Base-by-base conservation (phyloP, 495 filamentous ascomycete genomes). In the Acidomyces sp. region DNA sequence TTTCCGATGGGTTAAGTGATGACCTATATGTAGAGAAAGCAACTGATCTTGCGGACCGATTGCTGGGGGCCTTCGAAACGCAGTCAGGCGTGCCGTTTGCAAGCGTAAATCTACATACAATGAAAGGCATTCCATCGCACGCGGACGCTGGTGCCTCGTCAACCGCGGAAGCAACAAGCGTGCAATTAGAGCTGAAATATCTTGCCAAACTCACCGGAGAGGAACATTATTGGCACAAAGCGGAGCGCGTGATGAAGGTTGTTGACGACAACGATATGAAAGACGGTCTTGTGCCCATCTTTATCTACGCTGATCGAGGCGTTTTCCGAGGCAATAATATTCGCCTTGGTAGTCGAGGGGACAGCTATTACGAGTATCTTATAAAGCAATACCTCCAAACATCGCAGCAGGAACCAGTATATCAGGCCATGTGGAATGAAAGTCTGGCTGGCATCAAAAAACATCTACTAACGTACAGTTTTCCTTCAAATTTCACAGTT, bases 181-280 rank as follows among this genome's bases (percentile, higher is more conserved):
- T 96, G 31, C 90, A 99, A 62, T 71, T 99, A 10, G 90, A 99
- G 61, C 81, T 95, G 69, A 99, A 99, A 54, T 99, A 99, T 54
- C 70, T 99, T 15, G 82, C 90, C 32, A 92, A 92, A 55, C 65
- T 99, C 42, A 96, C 86, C 0, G 92, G 90, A 13, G 90, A 99
- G 60, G 75, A 77, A 11, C 69, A 82, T 39, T 95, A 86, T 53
- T 97, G 90, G 90, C 73, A 78, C 33, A 75, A 77, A 49, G 86
- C 79, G 11, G 92, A 96, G 61, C 83, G 80, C 46, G 85, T 92
- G 0, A 95, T 99, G 62, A 53, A 94, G 56, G 71, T 90, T 7
- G 74, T 95, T 10, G 90, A 96, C 51, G 72, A 77, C 41, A 83
- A 88, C 51, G 66, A 75, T 2, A 67, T 70, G 22, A 56, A 77